Evolutionary conservation across 306 rosid genomes (phyloP).

Genomic region (Cucumis cinereus): DNA sequence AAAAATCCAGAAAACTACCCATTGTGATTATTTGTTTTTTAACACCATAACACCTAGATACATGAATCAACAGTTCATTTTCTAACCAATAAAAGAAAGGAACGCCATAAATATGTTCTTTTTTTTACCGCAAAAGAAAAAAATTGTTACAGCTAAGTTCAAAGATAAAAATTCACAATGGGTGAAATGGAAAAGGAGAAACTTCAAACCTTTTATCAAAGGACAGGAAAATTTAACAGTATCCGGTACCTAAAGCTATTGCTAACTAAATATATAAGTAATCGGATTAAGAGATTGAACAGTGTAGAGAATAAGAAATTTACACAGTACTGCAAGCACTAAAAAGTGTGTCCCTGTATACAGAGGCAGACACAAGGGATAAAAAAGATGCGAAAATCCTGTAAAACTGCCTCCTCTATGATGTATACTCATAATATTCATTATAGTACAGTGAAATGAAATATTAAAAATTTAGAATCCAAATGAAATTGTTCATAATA

Average conservation of each 20-base stretch:
- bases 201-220: not conserved
- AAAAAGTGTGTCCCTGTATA: not conserved
- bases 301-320: not conserved
- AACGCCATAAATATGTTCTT: not conserved
- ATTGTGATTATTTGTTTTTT: not conserved
- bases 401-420: not conserved
- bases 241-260: not conserved
- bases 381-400: not conserved
- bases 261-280: not conserved
- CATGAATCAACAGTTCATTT: not conserved
- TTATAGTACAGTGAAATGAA: not conserved
- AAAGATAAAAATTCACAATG: not conserved
- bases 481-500: not conserved
- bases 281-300: not conserved
- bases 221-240: not conserved
- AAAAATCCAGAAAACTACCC: not conserved
- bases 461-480: not conserved
- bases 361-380: not conserved
- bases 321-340: not conserved
- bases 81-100: not conserved
- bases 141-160: not conserved
- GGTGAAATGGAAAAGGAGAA: not conserved
- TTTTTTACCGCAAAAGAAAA: too few species aligned
- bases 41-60: not conserved
- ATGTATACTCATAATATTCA: not conserved